Evolutionary conservation across 306 rosid genomes (phyloP), one percentile per base, ranked within the genome.

Genomic region (Vicia sativa): DNA sequence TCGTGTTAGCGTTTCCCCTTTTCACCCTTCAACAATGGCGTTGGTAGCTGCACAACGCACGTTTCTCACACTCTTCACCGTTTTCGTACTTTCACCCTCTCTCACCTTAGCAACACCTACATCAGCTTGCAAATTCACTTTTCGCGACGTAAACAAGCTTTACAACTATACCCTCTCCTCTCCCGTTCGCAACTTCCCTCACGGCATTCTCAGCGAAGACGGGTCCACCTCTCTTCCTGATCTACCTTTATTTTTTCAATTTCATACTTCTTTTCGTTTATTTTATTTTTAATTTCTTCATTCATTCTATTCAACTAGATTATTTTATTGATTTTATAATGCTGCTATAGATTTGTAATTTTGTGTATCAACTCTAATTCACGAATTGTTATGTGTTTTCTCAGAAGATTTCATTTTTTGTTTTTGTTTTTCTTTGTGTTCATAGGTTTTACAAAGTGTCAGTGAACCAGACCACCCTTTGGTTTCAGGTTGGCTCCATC

Each of bases 401-500:
- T 39, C 54, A 5, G 49, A 29, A 21, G 35, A 4, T 52, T 62
- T 50, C 11, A 4, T 19, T 68, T 72, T 73, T 29, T 37, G 58
- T 69, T n/a, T n/a, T n/a, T n/a, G n/a, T n/a, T n/a, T n/a, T n/a
- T 63, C 41, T 65, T 9, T 58, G 39, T 71, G 60, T 44, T 21
- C 77, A 61, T 84, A 93, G 99, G 74, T 88, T 86, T 84, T 93
- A 93, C 86, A 88, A 82, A 81, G 95, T 84, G 53, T 83, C 85
- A 23, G 87, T 18, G 60, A 93, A 93, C 59, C 85, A 76, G 76
- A 85, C 92, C 21, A 75, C 87, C 62, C 75, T 88, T 71, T 93
- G 99, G 99, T 90, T 93, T 93, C 99, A 93, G 99, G 99, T 93
- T 90, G 81, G 99, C 95, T 84, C 78, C 82, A 84, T 83, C 95